Evolutionary conservation across 1,139 yeast species (phyloP).

Genomic region (Pichia cactophila): DNA sequence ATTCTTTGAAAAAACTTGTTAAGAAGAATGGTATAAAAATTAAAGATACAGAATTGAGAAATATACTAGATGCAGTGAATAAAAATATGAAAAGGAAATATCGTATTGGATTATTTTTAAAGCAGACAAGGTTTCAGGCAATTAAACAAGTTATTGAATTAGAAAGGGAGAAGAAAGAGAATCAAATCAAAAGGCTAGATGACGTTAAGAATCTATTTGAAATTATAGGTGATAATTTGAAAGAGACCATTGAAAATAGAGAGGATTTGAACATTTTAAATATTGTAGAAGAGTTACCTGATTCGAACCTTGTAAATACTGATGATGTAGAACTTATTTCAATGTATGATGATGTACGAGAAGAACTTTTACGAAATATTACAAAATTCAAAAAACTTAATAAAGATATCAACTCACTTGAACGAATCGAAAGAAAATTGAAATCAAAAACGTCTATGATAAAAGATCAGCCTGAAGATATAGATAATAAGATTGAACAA

Average conservation of each 20-base stretch:
- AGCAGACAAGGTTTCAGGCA: constrained; percentile 23
- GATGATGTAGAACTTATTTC: constrained; percentile 17
- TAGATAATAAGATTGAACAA: background rate
- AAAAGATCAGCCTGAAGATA: background rate
- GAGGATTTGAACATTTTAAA: constrained; percentile 16
- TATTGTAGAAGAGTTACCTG: constrained; percentile 25
- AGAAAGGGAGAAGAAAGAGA: constrained; percentile 15
- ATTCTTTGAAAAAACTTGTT: constrained; percentile 5
- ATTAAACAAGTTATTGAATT: constrained; percentile 22
- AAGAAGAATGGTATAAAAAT: constrained; percentile 8
- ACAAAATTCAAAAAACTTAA: constrained; percentile 10
- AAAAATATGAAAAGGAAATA: constrained; percentile 17
- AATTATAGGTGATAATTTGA: constrained; percentile 5
- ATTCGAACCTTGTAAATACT: constrained; percentile 16
- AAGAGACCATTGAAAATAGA: constrained; percentile 3
- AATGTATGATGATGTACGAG: constrained; percentile 15
- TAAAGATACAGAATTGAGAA: constrained; percentile 12
- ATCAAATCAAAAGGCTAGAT: constrained; percentile 17
- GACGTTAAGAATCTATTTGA: constrained; percentile 21
- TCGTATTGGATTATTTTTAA: constrained; percentile 18
- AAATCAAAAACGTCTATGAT: background rate
- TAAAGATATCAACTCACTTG: constrained; percentile 15
- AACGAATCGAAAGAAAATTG: constrained; percentile 7
- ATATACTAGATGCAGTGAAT: constrained; percentile 15
- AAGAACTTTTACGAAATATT: constrained; percentile 14